Base-by-base conservation (phyloP, 2,329 filamentous ascomycete genomes). In the Zopfia rhizophila region DNA sequence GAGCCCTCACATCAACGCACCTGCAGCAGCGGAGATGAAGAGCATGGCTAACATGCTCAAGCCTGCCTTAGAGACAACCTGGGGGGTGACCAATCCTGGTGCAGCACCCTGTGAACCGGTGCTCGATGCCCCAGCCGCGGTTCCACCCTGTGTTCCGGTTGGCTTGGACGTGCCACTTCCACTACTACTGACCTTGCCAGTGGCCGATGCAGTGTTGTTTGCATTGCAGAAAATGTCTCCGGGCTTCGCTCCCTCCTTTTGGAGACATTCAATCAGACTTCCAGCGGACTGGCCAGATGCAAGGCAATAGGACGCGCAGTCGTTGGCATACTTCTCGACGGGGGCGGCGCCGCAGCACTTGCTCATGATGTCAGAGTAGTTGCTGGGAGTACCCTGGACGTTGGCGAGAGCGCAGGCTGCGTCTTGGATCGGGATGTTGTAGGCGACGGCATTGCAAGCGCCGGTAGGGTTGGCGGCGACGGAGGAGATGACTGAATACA, bases 341-440 rank as follows among this genome's bases (percentile, higher is more conserved):
- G 64, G 58, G 6, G 63, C 65, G 23, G 50, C 47, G 28, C 67
- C 67, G 62, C 66, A 70, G 61, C 66, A 70, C 30, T 48, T 41
- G 7, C 56, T 49, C 28, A 69, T 55, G 14, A 56, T 52, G 18
- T 55, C 45, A 27, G 51, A 47, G 14, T 63, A 63, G 50, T 63
- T 67, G 38, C 46, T 48, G 6, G 63, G 58, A 8, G 69, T 35
- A 24, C 60, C 54, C 1, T 31, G 31, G 21, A 32, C 56, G 57
- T 60, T 57, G 35, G 53, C 62, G 29, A 68, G 55, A 12, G 60
- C 62, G 54, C 66, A 70, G 46, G 51, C 56, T 24, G 56, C 45
- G 33, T 70, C 66, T 29, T 45, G 14, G 7, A 57, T 63, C 5
- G 65, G 66, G 49, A 65, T 30, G 17, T 45, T 54, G 51, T 64